Evolutionary conservation across 83 land plant species (phyloP).

Genomic region (Picea abies): DNA sequence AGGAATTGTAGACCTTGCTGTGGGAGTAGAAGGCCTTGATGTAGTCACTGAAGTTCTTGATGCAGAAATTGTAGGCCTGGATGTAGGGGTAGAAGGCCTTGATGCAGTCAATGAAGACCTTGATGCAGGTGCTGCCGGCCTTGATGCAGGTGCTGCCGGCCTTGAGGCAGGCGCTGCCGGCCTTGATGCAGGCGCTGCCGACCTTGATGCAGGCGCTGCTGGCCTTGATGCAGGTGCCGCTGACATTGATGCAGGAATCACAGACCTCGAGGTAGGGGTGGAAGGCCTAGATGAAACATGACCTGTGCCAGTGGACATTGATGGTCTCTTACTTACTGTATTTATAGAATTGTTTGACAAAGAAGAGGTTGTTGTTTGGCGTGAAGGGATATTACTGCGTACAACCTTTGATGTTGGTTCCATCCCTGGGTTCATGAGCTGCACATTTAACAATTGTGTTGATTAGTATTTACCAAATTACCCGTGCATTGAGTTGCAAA

Average conservation of each 20-base stretch:
- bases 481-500: background rate
- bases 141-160: slow-evolving; percentile 45
- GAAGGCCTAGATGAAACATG: slow-evolving; percentile 49
- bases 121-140: slow-evolving; percentile 17
- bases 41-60: slow-evolving; percentile 25
- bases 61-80: slow-evolving; percentile 20
- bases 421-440: slow-evolving; percentile 28
- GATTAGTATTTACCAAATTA: background rate
- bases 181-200: slow-evolving; percentile 19
- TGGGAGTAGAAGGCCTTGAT: slow-evolving; percentile 57
- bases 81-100: slow-evolving; percentile 41
- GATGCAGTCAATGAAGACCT: slow-evolving; percentile 35
- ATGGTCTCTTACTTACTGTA: slow-evolving; percentile 39
- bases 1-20: slow-evolving; percentile 39
- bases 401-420: slow-evolving; percentile 21
- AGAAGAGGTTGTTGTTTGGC: slow-evolving; percentile 46
- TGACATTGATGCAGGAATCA: slow-evolving; percentile 22
- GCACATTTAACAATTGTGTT: background rate
- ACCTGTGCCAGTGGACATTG: slow-evolving; percentile 9
- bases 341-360: slow-evolving; percentile 38
- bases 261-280: slow-evolving; percentile 31
- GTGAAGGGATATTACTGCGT: slow-evolving; percentile 38
- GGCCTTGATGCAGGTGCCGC: slow-evolving; percentile 29
- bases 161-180: slow-evolving; percentile 35
- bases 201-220: slow-evolving; percentile 18